A percentile compares a stretch with the other conserved stretches of the same genome.
Conservation (phyloP, 2,329 filamentous ascomycete genomes). For the Microcyclospora tardicrescens region DNA sequence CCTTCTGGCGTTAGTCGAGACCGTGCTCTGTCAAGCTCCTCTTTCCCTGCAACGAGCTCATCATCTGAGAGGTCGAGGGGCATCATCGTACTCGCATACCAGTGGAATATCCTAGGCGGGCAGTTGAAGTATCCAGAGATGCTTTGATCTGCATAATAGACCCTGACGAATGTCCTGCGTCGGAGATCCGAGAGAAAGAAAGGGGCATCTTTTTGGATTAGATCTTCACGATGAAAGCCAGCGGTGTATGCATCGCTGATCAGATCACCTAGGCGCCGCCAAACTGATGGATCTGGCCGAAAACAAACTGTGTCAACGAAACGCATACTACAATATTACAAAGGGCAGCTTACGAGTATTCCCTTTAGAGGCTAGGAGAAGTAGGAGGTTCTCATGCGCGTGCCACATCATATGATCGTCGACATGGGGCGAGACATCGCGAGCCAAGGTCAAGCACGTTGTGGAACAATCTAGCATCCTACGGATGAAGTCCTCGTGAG, state of each 20-base stretch:
- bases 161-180: constrained; percentile 5
- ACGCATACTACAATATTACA: too few relatives aligned
- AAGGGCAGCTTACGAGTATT: constrained; percentile 1
- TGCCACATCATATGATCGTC: constrained; percentile 4
- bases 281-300: constrained; percentile 1
- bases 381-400: neutral
- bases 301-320: neutral
- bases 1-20: constrained; percentile 3
- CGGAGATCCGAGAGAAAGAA: constrained; percentile 12
- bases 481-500: constrained; percentile 5
- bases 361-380: constrained; percentile 6
- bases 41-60: constrained; percentile 1
- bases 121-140: constrained; percentile 9
- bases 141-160: constrained; percentile 11
- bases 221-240: constrained; percentile 10
- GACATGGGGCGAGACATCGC: constrained; percentile 4
- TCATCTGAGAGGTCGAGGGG: constrained; percentile 7
- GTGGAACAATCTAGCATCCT: constrained; percentile 4
- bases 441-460: constrained; percentile 4
- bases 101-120: constrained; percentile 7
- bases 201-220: constrained; percentile 5
- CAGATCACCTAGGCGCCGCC: constrained; percentile 38
- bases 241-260: constrained; percentile 54
- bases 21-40: neutral
- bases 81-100: constrained; percentile 4